These are phyloP conservation scores for Bondarzewia mesenterica DNA, from an alignment of 1,284 basidiomycete species.

Conservation along the genomic window DNA sequence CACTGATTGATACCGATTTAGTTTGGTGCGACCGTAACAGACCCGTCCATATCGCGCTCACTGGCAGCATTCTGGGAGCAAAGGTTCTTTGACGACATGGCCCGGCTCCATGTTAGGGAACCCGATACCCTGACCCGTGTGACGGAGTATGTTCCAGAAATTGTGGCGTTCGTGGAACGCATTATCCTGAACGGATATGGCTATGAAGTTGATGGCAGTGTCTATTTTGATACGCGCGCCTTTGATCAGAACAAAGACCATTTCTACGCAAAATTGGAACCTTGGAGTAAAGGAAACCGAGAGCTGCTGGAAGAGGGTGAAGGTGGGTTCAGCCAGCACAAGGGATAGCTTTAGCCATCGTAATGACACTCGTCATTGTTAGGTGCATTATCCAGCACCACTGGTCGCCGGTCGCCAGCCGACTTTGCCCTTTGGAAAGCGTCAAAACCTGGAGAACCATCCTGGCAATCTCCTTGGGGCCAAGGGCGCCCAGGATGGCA, in stretches of 20 bases:
- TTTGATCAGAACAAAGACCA: constrained; percentile 77
- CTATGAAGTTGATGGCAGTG: constrained; percentile 82
- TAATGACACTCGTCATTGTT: constrained; percentile 7
- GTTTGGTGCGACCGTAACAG: constrained; percentile 76
- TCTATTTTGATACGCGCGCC: constrained; percentile 90
- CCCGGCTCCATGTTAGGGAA: constrained; percentile 74
- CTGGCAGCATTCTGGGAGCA: constrained; percentile 89
- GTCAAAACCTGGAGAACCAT: constrained; percentile 95
- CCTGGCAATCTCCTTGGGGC: constrained; percentile 97
- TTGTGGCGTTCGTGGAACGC: constrained; percentile 81
- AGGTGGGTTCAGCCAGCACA: constrained; percentile 42
- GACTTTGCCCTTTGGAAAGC: constrained; percentile 99
- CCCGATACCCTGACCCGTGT: constrained; percentile 93
- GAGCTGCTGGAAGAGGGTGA: constrained; percentile 91
- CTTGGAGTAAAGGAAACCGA: constrained; percentile 91
- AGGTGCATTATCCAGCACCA: constrained; percentile 58
- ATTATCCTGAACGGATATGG: constrained; percentile 89
- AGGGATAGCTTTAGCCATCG: not conserved
- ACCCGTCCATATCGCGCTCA: constrained; percentile 81
- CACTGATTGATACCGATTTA: constrained; percentile 23
- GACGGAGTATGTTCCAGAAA: constrained; percentile 95
- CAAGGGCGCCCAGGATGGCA: constrained; percentile 98
- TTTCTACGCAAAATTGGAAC: constrained; percentile 92
- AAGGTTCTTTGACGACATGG: constrained; percentile 92
- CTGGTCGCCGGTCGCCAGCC: constrained; percentile 56